Conservation (phyloP, 164 flowering plant species). For the Magnolia changhungtana region DNA sequence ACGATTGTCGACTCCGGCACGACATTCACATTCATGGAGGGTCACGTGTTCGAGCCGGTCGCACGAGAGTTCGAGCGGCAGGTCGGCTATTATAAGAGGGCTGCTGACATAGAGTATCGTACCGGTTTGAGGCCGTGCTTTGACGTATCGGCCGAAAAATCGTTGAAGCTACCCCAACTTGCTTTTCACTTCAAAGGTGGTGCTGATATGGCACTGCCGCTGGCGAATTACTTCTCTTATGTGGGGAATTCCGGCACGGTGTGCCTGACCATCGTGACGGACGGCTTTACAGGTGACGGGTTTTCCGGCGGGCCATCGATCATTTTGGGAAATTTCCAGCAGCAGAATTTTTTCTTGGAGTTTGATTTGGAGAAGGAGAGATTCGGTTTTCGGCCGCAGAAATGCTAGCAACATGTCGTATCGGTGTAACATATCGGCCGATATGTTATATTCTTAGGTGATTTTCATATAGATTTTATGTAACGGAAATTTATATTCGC, state of each 20-base stretch:
- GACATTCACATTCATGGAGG: conserved; percentile 74
- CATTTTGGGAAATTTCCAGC: conserved; percentile 52
- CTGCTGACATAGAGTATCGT: conserved; percentile 26
- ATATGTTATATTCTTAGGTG: not conserved
- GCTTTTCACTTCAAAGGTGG: conserved; percentile 68
- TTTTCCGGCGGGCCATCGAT: conserved; percentile 43
- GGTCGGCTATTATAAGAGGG: conserved; percentile 35
- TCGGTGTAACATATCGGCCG: not conserved
- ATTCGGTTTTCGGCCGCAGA: conserved; percentile 44
- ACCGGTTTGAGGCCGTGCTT: conserved; percentile 64
- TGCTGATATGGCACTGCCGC: conserved; percentile 55
- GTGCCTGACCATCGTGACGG: conserved; percentile 53
- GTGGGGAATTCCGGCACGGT: conserved; percentile 24
- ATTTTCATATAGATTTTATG: not conserved
- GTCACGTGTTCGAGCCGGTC: conserved; percentile 37
- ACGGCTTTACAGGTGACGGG: conserved; percentile 9
- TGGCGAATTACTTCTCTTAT: conserved; percentile 49
- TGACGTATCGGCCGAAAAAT: conserved; percentile 26
- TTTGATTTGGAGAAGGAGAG: conserved; percentile 47
- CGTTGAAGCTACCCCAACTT: conserved; percentile 45
- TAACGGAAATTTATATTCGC: not conserved
- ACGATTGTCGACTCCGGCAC: conserved; percentile 74
- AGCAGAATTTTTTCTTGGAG: conserved; percentile 53
- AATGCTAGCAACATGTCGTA: conserved; percentile 16
- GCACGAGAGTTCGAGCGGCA: conserved; percentile 49